Percentiles rank a stretch among this genome's conserved stretches.
phyloP scores from a whole-genome alignment of 2,329 filamentous ascomycete genomes.

The Fusarium xylarioides region DNA sequence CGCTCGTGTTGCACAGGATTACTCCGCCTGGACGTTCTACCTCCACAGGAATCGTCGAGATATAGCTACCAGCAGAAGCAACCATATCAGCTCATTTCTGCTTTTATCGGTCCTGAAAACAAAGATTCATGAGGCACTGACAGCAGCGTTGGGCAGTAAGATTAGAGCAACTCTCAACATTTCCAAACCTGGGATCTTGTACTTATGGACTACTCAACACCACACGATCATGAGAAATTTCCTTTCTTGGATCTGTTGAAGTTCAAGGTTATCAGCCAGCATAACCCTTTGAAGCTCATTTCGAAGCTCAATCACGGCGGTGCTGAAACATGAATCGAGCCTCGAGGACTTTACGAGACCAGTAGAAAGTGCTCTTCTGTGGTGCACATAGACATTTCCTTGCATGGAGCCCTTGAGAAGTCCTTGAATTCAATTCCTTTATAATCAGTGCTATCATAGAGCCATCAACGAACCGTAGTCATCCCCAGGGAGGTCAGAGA shows the following conservation, averaged over 20 bases:
- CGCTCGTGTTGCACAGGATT: conserved; percentile 45
- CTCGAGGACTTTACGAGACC: rapidly evolving
- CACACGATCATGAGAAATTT: rapidly evolving
- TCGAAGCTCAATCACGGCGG: rapidly evolving
- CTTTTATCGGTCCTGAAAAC: rapidly evolving
- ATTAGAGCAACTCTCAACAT: rapidly evolving
- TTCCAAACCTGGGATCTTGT: rapidly evolving
- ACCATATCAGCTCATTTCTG: rapidly evolving
- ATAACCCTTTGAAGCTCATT: rapidly evolving
- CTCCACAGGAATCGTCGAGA: rapidly evolving
- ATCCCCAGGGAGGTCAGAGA: rapidly evolving
- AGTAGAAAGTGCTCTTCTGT: neutral
- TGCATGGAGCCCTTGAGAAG: rapidly evolving
- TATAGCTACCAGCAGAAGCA: rapidly evolving
- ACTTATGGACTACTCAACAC: neutral
- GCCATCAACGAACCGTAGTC: neutral
- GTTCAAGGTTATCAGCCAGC: rapidly evolving
- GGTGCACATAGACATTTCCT: neutral
- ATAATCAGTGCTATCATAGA: too few species aligned
- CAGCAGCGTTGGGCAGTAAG: neutral
- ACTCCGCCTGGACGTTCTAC: neutral
- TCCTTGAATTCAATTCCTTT: too few species aligned
- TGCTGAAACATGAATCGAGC: rapidly evolving
- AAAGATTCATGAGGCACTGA: rapidly evolving
- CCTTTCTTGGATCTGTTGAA: rapidly evolving